These are phyloP conservation scores for Termitomyces sp. DNA, from an alignment of 768 basidiomycete genomes.

Conservation along the genomic window DNA sequence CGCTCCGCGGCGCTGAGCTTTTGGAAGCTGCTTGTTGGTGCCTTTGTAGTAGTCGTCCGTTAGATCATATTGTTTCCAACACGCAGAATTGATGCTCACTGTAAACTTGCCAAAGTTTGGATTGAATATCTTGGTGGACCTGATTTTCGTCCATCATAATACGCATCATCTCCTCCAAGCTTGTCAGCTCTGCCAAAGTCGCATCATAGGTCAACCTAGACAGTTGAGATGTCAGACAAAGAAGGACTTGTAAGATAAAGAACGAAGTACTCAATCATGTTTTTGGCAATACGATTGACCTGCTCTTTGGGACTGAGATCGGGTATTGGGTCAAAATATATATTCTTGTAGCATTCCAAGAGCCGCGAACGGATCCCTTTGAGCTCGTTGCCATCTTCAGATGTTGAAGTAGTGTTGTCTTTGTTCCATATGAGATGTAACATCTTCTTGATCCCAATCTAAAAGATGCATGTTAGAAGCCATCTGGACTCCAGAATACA, in stretches of 20 bases:
- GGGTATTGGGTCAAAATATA: constrained; percentile 86
- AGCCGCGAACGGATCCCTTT: constrained; percentile 86
- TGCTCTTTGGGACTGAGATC: constrained; percentile 78
- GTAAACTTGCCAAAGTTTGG: constrained; percentile 95
- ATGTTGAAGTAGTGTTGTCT: constrained; percentile 78
- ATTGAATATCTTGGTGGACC: constrained; percentile 80
- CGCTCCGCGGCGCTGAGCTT: constrained; percentile 86
- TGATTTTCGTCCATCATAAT: constrained; percentile 91
- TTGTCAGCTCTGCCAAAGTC: constrained; percentile 92
- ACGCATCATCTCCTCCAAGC: constrained; percentile 93
- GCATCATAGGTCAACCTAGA: constrained; percentile 85
- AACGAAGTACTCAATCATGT: constrained; percentile 84
- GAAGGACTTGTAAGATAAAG: not conserved
- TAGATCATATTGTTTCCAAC: not conserved
- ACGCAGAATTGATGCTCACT: constrained; percentile 45
- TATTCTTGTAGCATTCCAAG: constrained; percentile 79
- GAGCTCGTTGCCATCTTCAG: constrained; percentile 61
- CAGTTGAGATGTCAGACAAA: not conserved
- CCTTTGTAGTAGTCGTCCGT: constrained; percentile 42
- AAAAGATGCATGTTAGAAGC: constrained; percentile 5
- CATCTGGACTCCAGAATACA: not conserved
- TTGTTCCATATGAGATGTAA: constrained; percentile 96
- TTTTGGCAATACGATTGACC: constrained; percentile 89
- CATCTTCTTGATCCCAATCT: constrained; percentile 94
- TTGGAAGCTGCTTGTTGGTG: constrained; percentile 69